Evolutionary conservation across 176 grass and related monocot genomes (phyloP).

Genomic region (Phoenix roebelenii): DNA sequence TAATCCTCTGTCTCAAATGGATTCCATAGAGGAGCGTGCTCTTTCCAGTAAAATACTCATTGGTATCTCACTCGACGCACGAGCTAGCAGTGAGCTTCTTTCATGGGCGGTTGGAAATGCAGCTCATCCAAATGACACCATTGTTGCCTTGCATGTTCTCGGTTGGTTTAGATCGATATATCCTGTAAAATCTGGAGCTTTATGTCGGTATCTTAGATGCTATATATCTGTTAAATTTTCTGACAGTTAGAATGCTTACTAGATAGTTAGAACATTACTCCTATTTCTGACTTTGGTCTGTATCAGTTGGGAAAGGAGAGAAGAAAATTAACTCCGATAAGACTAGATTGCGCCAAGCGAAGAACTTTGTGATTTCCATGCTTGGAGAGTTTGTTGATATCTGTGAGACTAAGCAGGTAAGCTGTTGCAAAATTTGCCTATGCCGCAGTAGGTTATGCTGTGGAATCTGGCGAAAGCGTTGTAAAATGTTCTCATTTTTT

Average conservation of each 20-base stretch:
- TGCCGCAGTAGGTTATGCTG: neutral
- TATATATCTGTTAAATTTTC: too few species aligned
- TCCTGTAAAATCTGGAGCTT: neutral
- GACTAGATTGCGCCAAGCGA: slow-evolving; percentile 60
- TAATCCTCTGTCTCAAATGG: slow-evolving; percentile 29
- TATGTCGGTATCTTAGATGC: too few species aligned
- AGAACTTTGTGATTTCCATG: slow-evolving; percentile 72
- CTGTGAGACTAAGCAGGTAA: slow-evolving; percentile 80
- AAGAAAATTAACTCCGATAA: slow-evolving; percentile 29
- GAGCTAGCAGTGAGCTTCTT: slow-evolving; percentile 56
- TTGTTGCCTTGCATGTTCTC: slow-evolving; percentile 76
- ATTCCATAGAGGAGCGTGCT: slow-evolving; percentile 56
- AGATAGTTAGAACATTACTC: too few species aligned
- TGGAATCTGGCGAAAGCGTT: neutral
- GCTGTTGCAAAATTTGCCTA: neutral
- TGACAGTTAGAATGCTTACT: too few species aligned
- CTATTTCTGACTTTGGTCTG: neutral
- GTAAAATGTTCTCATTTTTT: neutral
- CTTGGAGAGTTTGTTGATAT: slow-evolving; percentile 70
- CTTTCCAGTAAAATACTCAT: slow-evolving; percentile 51
- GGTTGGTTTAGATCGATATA: slow-evolving; percentile 26
- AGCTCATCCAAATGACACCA: slow-evolving; percentile 54
- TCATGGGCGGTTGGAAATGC: slow-evolving; percentile 66
- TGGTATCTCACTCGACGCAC: slow-evolving; percentile 54
- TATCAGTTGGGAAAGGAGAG: slow-evolving; percentile 25